Evolutionary conservation across 192 early-diverging fungal species (phyloP), one percentile per base, ranked within the genome.

Genomic region (Umbelopsis sp.): DNA sequence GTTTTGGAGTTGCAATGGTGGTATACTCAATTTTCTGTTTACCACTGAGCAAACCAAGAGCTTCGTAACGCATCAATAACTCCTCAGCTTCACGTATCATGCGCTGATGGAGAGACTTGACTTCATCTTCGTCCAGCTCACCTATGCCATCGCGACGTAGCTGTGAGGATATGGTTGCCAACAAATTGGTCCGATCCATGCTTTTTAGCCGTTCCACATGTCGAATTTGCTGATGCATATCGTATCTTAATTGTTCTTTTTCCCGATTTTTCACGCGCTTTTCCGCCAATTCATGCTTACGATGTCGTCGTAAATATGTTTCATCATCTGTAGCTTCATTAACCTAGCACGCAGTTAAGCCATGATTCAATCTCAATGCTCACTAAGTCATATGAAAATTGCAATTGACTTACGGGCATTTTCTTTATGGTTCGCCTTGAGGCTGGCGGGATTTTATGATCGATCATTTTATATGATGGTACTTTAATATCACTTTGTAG

Each of bases 261-360:
- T 87, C 86, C 44, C 86, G 64, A 52, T 87, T 87, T 65, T 85
- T 87, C 37, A 84, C 49, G 52, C 80, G 85, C 64, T 85, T 85
- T 68, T 87, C 86, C 23, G 80, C 79, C 65, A 82, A 74, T 64
- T 87, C 84, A 47, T 82, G 78, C 47, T 85, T 85, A 13, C 79
- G 70, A 50, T 87, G 86, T 0, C 84, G 79, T 45, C 80, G 79
- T 23, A 82, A 67, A 50, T 87, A 87, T 18, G 55, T 25, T 13
- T 61, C 55, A 35, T 61, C 55, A 61, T 61, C 55, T 3, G 55
- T 61, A 18, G 27, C 30, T 61, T 61, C 55, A 15, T 15, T 35
- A 11, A 61, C 55, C 55, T 61, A 35, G 6, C 5, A 41, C 37
- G 37, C 37, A 10, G 10, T 9, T 9, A 41, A 41, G 37, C 10